Conservation (phyloP, 495 filamentous ascomycete species). For the Glarea lozoyensis region DNA sequence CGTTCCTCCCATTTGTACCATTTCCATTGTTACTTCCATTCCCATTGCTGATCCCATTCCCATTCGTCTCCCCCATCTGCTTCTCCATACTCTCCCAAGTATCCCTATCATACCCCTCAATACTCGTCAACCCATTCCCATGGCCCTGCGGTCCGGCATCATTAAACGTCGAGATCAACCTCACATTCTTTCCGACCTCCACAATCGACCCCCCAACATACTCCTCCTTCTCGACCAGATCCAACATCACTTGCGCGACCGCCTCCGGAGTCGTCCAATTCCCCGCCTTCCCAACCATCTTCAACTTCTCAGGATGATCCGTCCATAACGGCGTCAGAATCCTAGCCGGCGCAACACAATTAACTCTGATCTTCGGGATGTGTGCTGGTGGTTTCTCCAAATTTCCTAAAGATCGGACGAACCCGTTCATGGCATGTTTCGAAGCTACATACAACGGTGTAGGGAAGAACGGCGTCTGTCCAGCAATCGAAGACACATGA, state of each 20-base stretch:
- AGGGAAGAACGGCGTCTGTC: slow-evolving; percentile 39
- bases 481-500: slow-evolving; percentile 55
- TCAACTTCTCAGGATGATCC: slow-evolving; percentile 57
- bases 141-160: slow-evolving; percentile 46
- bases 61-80: neutral
- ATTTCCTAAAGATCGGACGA: slow-evolving; percentile 41
- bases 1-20: too few species aligned
- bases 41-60: neutral
- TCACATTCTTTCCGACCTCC: slow-evolving; percentile 47
- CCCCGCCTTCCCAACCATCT: slow-evolving; percentile 33
- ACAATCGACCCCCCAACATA: slow-evolving; percentile 39
- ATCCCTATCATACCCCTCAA: slow-evolving; percentile 2
- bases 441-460: slow-evolving; percentile 52
- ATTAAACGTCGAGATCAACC: slow-evolving; percentile 42
- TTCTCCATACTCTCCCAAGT: slow-evolving; percentile 12
- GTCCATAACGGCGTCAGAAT: slow-evolving; percentile 64
- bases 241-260: slow-evolving; percentile 56
- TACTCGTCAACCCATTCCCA: slow-evolving; percentile 9
- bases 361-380: slow-evolving; percentile 51
- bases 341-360: slow-evolving; percentile 56
- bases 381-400: slow-evolving; percentile 26
- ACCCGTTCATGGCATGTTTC: slow-evolving; percentile 55
- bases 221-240: slow-evolving; percentile 41
- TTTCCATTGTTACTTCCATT: too few species aligned
- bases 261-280: slow-evolving; percentile 56